A percentile compares a stretch with the other conserved stretches of the same genome.
Evolutionary conservation across 164 flowering plant species (phyloP).

Genomic region (Amborella trichopoda): DNA sequence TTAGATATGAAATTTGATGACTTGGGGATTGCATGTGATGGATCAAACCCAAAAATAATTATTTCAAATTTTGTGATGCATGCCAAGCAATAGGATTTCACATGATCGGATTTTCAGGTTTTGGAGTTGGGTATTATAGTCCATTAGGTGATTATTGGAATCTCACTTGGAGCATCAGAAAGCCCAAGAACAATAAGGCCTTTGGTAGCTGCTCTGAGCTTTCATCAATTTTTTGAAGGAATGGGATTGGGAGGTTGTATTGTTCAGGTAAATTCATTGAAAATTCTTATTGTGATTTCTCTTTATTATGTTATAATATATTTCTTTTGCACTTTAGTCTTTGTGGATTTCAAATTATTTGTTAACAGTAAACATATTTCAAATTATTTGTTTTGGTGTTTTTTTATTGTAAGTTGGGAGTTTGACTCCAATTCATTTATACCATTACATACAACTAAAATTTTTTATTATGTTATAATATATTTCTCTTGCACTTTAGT

Average conservation of each 20-base stretch:
- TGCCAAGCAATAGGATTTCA: background rate
- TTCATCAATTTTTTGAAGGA: constrained; percentile 33
- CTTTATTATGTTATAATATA: no score
- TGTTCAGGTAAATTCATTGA: constrained; percentile 18
- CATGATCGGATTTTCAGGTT: constrained; percentile 8
- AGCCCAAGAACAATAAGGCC: constrained; percentile 19
- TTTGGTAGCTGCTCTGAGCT: constrained; percentile 24
- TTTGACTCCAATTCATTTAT: no score
- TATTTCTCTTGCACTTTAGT: no score
- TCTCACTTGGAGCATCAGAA: constrained; percentile 23
- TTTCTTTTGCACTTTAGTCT: no score
- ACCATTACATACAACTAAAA: no score
- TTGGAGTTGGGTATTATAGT: constrained; percentile 32
- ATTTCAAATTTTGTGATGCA: background rate
- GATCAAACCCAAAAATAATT: background rate
- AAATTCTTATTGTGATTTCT: no score
- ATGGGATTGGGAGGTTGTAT: constrained; percentile 36
- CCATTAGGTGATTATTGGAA: constrained; percentile 30
- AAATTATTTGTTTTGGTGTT: no score
- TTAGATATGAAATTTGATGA: background rate
- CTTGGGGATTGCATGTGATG: no score
- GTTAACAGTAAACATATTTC: no score
- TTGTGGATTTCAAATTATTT: no score
- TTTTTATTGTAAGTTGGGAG: no score
- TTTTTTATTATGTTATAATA: no score